Percentiles rank a stretch among this genome's conserved stretches.
phyloP scores from a whole-genome alignment of 1,284 basidiomycete genomes.

The Ganoderma leucocontextum region DNA sequence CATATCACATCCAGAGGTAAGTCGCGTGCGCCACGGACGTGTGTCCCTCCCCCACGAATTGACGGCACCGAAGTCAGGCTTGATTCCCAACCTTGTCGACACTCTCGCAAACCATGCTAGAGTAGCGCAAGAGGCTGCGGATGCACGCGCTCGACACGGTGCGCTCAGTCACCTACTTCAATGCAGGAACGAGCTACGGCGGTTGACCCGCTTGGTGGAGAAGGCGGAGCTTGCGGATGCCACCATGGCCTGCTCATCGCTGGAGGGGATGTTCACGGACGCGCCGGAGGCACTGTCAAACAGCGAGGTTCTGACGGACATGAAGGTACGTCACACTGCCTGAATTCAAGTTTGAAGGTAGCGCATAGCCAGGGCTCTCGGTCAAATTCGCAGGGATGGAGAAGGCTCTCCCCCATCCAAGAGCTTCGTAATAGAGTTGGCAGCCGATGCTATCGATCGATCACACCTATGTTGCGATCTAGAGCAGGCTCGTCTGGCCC shows the following conservation, averaged over 20 bases:
- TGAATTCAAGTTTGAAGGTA: neutral
- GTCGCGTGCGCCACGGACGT: conserved; percentile 22
- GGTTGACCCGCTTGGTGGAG: conserved; percentile 54
- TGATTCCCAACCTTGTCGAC: conserved; percentile 63
- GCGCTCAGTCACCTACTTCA: conserved; percentile 61
- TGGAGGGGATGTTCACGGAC: conserved; percentile 55
- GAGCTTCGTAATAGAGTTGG: too few relatives aligned
- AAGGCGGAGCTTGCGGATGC: conserved; percentile 70
- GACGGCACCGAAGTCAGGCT: conserved; percentile 60
- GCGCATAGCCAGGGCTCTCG: neutral
- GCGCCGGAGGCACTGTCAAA: conserved; percentile 60
- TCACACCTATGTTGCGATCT: too few relatives aligned
- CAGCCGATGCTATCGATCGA: too few relatives aligned
- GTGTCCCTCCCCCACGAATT: neutral
- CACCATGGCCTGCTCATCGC: conserved; percentile 48
- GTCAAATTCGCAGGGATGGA: too few relatives aligned
- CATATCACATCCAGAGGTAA: conserved; percentile 67
- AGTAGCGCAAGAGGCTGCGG: conserved; percentile 65
- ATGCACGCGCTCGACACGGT: conserved; percentile 58
- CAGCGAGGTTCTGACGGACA: conserved; percentile 59
- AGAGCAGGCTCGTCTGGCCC: too few relatives aligned
- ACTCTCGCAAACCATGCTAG: conserved; percentile 62
- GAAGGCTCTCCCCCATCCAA: too few relatives aligned
- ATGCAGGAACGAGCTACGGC: conserved; percentile 55
- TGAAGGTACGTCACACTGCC: conserved; percentile 57